Base-by-base conservation (phyloP, 352 stramenopile species). In the Phytopythium litorale region DNA sequence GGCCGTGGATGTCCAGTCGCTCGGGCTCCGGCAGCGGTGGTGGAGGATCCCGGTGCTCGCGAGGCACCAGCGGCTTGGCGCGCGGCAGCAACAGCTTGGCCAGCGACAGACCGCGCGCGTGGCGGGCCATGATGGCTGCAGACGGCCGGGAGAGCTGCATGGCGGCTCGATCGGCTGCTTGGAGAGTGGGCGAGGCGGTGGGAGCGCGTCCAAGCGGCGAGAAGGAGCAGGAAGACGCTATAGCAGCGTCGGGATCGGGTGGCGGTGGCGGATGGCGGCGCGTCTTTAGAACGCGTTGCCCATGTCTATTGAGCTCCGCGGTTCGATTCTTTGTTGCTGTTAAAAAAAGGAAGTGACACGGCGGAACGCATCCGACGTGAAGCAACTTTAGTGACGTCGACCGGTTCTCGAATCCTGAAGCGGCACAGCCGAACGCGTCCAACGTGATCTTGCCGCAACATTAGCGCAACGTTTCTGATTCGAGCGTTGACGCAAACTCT, bases 21-120 rank as follows among this genome's bases (percentile, higher is more conserved):
- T 68, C 60, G 43, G 71, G 68, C 16, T 66, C 50, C 0, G 73
- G 73, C 45, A 81, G 68, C 42, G 70, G 59, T 2, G 60, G 60
- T 13, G 72, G 72, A 13, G 63, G 59, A 33, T 48, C 21, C 13
- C 64, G 67, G 23, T 58, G 12, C 33, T 58, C 53, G 1, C 53
- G 53, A n/a, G 53, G 53, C 9, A 35, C 53, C n/a, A 58, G 37
- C 53, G 53, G 53, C 37, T 21, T 46, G 21, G 53, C 53, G 18
- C 33, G 35, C 33, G 53, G 53, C 53, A 58, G 53, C n/a, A 58
- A 35, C 53, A 49, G 53, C 53, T 21, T 9, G 23, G 55, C 30
- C 33, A 49, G 53, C 23, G 53, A 58, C 53, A 46, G 53, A 5
- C 18, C 28, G 19, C 52, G 52, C 35, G 33, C 35, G 30, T 38